Percentiles rank a stretch among this genome's conserved stretches.
Conservation (phyloP, 106 monocot genomes). For the Iris macrosiphon region DNA sequence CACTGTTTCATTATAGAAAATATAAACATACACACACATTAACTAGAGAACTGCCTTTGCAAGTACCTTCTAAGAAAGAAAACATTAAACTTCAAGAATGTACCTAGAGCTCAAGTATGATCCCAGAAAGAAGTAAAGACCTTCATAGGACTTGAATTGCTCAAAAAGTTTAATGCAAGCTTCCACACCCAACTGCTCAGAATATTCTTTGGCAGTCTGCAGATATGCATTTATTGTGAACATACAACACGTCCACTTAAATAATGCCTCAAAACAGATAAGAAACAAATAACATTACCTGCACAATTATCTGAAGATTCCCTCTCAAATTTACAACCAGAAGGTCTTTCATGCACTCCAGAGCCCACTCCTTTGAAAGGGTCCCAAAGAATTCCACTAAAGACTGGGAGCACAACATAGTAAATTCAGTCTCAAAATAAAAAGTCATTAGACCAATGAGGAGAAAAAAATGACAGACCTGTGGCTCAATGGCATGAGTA, state of each 20-base stretch:
- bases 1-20: slow-evolving; percentile 38
- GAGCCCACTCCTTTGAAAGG: slow-evolving; percentile 95
- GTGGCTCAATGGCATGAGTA: slow-evolving; percentile 97
- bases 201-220: slow-evolving; percentile 95
- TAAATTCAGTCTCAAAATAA: background rate
- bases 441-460: background rate
- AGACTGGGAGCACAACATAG: slow-evolving; percentile 30
- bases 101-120: slow-evolving; percentile 97
- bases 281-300: slow-evolving; percentile 32
- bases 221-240: slow-evolving; percentile 10
- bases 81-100: background rate
- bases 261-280: background rate
- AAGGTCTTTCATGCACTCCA: slow-evolving; percentile 99
- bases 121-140: slow-evolving; percentile 81
- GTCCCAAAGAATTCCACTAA: slow-evolving; percentile 99
- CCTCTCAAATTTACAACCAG: slow-evolving; percentile 95
- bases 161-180: slow-evolving; percentile 28
- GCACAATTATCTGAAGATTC: slow-evolving; percentile 97
- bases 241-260: background rate
- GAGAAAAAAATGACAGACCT: slow-evolving; percentile 46
- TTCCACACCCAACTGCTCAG: slow-evolving; percentile 93
- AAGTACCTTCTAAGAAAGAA: background rate
- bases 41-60: background rate
- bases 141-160: slow-evolving; percentile 29
- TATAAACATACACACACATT: slow-evolving; percentile 2